Evolutionary conservation across 371 early-diverging fungal genomes (phyloP).

Genomic region (Mortierella sp.): DNA sequence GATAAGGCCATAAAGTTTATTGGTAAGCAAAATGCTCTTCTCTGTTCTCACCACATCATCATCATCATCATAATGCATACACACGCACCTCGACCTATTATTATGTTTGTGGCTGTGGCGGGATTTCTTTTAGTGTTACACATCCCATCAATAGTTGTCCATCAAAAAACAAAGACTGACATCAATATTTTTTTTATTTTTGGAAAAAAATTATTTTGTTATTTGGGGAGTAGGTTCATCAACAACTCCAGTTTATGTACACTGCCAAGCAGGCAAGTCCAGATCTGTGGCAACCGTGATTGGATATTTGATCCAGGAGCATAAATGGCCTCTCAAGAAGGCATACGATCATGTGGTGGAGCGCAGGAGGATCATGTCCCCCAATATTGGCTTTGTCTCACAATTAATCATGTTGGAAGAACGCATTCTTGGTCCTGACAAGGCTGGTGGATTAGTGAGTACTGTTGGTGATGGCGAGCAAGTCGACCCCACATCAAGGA

Average conservation of each 20-base stretch:
- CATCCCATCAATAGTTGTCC: not conserved
- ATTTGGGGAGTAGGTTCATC: slow-evolving; percentile 26
- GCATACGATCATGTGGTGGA: slow-evolving; percentile 83
- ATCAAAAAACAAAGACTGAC: not conserved
- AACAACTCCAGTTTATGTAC: slow-evolving; percentile 76
- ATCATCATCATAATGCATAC: not conserved
- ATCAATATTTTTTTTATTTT: slow-evolving; percentile 6
- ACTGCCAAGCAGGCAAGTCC: slow-evolving; percentile 89
- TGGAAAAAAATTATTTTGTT: slow-evolving; percentile 16
- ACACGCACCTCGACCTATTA: not conserved
- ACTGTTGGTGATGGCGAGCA: slow-evolving; percentile 3
- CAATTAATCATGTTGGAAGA: slow-evolving; percentile 82
- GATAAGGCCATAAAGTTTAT: slow-evolving; percentile 71
- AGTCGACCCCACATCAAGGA: slow-evolving; percentile 15
- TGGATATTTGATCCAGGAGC: slow-evolving; percentile 76
- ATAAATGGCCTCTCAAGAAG: slow-evolving; percentile 76
- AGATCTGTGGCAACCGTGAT: slow-evolving; percentile 85
- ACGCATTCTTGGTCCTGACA: slow-evolving; percentile 66
- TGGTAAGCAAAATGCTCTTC: slow-evolving; percentile 62
- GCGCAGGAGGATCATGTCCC: slow-evolving; percentile 81
- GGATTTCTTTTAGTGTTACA: not conserved
- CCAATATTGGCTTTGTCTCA: slow-evolving; percentile 89
- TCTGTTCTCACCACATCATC: not conserved
- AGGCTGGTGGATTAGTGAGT: slow-evolving; percentile 33
- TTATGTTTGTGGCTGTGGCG: not conserved